Conservation (phyloP, 805 yeast species). For the Wickerhamiella spandovensis region DNA sequence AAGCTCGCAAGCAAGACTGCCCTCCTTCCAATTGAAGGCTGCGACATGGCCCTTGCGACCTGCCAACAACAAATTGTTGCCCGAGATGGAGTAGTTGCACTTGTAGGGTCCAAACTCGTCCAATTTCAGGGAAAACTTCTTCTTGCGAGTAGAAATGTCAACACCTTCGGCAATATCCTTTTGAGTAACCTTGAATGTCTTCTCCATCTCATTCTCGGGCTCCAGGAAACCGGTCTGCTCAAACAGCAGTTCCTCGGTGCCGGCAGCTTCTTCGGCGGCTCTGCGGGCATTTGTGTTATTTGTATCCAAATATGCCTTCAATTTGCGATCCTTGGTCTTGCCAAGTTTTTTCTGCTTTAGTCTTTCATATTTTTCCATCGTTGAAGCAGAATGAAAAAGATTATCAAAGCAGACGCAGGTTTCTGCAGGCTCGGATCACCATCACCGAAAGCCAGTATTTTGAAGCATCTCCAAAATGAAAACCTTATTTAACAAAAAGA, state of each 20-base stretch:
- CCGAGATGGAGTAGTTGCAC: slow-evolving; percentile 73
- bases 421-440: too few species aligned
- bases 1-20: slow-evolving; percentile 67
- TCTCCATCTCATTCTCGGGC: slow-evolving; percentile 87
- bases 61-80: slow-evolving; percentile 70
- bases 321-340: slow-evolving; percentile 32
- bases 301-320: slow-evolving; percentile 32
- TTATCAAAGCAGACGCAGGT: slow-evolving; percentile 6
- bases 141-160: slow-evolving; percentile 61
- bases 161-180: slow-evolving; percentile 63
- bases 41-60: slow-evolving; percentile 95
- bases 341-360: slow-evolving; percentile 47
- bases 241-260: slow-evolving; percentile 70
- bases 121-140: slow-evolving; percentile 57
- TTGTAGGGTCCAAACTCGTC: slow-evolving; percentile 75
- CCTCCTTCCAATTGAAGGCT: slow-evolving; percentile 88
- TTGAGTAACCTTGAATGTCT: slow-evolving; percentile 74
- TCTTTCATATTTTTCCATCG: slow-evolving; percentile 17
- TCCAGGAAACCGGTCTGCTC: slow-evolving; percentile 82
- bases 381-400: background rate
- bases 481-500: too few species aligned
- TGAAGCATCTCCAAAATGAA: too few species aligned
- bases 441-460: too few species aligned
- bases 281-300: slow-evolving; percentile 60
- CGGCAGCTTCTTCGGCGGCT: slow-evolving; percentile 72